Conservation (phyloP, 345 rosid species). For the Citrus medica region DNA sequence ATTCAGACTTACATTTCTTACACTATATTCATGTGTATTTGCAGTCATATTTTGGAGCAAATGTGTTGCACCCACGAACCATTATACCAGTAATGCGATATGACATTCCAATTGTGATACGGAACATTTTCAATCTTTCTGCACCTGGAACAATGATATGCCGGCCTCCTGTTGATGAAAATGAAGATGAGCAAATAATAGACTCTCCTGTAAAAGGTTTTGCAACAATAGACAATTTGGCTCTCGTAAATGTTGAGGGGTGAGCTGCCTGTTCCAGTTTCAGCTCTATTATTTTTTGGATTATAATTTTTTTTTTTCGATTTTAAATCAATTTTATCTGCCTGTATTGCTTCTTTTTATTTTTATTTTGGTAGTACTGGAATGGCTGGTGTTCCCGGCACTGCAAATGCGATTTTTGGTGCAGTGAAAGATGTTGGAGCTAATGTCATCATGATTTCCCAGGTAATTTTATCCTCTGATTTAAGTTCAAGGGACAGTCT, state of each 20-base stretch:
- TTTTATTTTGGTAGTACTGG: slow-evolving; percentile 65
- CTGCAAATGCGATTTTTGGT: slow-evolving; percentile 89
- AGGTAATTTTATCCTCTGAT: slow-evolving; percentile 41
- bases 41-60: slow-evolving; percentile 99
- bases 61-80: slow-evolving; percentile 98
- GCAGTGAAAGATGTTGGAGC: slow-evolving; percentile 98
- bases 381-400: slow-evolving; percentile 99
- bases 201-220: slow-evolving; percentile 85
- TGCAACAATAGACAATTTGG: slow-evolving; percentile 96
- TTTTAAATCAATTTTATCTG: not conserved
- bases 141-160: slow-evolving; percentile 93
- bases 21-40: slow-evolving; percentile 21
- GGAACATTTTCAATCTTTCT: slow-evolving; percentile 86
- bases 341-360: not conserved
- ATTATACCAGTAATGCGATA: slow-evolving; percentile 94
- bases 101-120: slow-evolving; percentile 89
- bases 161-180: slow-evolving; percentile 39
- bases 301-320: not conserved
- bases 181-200: slow-evolving; percentile 39
- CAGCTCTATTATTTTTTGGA: not conserved
- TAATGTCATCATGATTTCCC: slow-evolving; percentile 98
- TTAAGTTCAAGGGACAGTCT: slow-evolving; percentile 1
- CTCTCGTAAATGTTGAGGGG: slow-evolving; percentile 99
- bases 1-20: slow-evolving; percentile 17
- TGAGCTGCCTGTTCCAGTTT: slow-evolving; percentile 27